Evolutionary conservation across 2,329 filamentous ascomycete genomes (phyloP).

Genomic region (Colletotrichum sp.): DNA sequence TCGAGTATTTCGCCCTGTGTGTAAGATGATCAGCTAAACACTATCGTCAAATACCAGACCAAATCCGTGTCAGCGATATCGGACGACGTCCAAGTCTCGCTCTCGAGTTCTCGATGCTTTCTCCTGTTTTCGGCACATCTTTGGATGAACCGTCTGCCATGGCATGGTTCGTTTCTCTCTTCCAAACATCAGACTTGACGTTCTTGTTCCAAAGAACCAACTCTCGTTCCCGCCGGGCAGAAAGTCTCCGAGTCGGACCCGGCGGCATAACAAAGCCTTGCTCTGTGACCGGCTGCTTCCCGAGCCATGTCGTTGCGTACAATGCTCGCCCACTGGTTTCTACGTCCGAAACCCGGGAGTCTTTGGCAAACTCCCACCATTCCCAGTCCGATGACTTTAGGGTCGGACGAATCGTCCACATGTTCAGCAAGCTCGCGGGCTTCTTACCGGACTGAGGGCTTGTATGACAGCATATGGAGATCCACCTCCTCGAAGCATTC

Average conservation of each 20-base stretch:
- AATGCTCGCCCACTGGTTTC: neutral
- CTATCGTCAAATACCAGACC: conserved; percentile 1
- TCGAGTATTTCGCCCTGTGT: conserved; percentile 8
- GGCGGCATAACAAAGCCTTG: neutral
- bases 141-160: neutral
- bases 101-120: conserved; percentile 14
- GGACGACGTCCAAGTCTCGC: conserved; percentile 1
- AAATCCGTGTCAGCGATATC: conserved; percentile 10
- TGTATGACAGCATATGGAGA: neutral
- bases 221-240: neutral
- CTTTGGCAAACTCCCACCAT: neutral
- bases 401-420: neutral
- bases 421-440: neutral
- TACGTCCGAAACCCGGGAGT: neutral
- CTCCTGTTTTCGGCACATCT: conserved; percentile 11
- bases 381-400: neutral
- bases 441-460: neutral
- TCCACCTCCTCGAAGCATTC: neutral
- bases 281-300: conserved; percentile 10
- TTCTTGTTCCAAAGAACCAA: neutral
- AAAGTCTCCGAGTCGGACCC: neutral
- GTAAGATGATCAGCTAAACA: neutral
- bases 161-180: neutral
- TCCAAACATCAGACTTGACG: neutral
- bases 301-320: conserved; percentile 3